Percentiles rank a stretch among this genome's conserved stretches.
Conservation (phyloP, 257 asterid genomes). For the Rauvolfia tetraphylla region DNA sequence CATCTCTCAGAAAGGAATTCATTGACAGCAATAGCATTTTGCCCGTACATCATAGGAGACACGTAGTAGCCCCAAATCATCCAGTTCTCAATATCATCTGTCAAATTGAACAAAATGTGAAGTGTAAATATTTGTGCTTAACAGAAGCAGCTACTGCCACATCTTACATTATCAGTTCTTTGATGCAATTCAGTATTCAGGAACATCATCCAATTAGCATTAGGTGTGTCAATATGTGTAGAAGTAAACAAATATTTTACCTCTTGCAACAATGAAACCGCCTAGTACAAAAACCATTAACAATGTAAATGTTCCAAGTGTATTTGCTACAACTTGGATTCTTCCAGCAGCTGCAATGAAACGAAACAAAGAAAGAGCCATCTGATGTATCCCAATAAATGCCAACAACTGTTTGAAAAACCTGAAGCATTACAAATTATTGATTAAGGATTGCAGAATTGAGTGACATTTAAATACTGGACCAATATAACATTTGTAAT, state of each 20-base stretch:
- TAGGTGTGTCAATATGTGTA: not conserved
- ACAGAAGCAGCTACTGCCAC: not conserved
- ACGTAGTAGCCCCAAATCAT: slow-evolving; percentile 90
- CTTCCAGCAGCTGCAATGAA: slow-evolving; percentile 73
- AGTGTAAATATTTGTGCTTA: not conserved
- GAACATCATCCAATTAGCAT: not conserved
- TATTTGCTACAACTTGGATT: slow-evolving; percentile 62
- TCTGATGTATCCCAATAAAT: slow-evolving; percentile 62
- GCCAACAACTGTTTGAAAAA: slow-evolving; percentile 76
- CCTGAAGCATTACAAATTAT: too few relatives aligned
- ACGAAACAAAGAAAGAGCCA: slow-evolving; percentile 74
- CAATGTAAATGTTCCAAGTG: slow-evolving; percentile 63
- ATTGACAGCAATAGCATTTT: slow-evolving; percentile 79
- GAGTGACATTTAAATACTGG: too few relatives aligned
- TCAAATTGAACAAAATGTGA: not conserved
- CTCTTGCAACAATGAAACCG: slow-evolving; percentile 73
- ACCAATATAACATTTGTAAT: not conserved
- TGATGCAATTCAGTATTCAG: not conserved
- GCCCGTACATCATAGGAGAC: slow-evolving; percentile 94
- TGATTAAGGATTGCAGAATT: not conserved
- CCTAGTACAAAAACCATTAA: slow-evolving; percentile 61
- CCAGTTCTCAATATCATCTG: slow-evolving; percentile 77
- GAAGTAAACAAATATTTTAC: not conserved
- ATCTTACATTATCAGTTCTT: not conserved
- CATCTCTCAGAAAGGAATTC: slow-evolving; percentile 84